Evolutionary conservation across 139 green algal genomes (phyloP).

Genomic region (Micractinium sp.): DNA sequence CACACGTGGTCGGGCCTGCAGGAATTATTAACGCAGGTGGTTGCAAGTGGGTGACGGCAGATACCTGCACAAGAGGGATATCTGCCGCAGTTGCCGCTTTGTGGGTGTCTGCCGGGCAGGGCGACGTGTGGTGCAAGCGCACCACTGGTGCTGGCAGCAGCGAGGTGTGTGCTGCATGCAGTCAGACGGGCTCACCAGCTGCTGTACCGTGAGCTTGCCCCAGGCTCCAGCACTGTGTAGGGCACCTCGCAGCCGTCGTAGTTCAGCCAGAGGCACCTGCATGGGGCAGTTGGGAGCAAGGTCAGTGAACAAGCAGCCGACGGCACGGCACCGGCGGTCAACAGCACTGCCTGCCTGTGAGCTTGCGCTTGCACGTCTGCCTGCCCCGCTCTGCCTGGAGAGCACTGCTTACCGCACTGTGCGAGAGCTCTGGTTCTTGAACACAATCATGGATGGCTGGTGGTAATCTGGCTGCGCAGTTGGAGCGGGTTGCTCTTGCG

Average conservation of each 20-base stretch:
- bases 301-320: too few species aligned
- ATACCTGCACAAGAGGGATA: neutral
- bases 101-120: neutral
- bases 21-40: neutral
- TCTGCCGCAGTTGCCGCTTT: too few species aligned
- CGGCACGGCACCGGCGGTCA: too few species aligned
- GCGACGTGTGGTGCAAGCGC: too few species aligned
- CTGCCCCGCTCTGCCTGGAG: too few species aligned
- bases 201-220: neutral
- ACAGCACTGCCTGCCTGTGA: too few species aligned
- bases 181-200: neutral
- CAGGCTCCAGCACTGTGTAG: constrained; percentile 4
- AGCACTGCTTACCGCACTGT: neutral
- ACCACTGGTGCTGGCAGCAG: too few species aligned
- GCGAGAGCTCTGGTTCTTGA: neutral
- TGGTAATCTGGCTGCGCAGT: neutral
- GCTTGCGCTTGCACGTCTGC: too few species aligned
- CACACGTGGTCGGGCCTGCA: neutral
- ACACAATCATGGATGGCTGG: neutral
- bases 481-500: neutral
- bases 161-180: neutral
- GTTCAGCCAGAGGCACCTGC: constrained; percentile 4
- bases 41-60: neutral
- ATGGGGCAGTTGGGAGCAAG: too few species aligned
- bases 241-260: neutral